These are phyloP conservation scores for Aspergillus texensis DNA, from an alignment of 2,329 filamentous ascomycete species.

Conservation along the genomic window DNA sequence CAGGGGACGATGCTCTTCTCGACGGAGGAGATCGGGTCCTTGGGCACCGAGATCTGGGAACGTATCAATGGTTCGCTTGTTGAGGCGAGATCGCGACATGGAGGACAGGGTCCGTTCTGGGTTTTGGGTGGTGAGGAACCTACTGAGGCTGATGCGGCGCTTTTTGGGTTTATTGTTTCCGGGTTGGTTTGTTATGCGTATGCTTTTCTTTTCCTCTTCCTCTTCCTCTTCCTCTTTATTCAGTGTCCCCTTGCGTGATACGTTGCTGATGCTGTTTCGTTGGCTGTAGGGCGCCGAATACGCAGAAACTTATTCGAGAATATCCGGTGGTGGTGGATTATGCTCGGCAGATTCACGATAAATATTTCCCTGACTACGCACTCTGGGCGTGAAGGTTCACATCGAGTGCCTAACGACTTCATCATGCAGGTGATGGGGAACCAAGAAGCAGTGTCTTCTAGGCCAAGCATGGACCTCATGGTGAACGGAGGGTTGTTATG, in stretches of 20 bases:
- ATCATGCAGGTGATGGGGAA: neutral
- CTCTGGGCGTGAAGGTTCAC: conserved; percentile 28
- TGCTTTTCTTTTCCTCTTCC: conserved; percentile 31
- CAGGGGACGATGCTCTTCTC: conserved; percentile 60
- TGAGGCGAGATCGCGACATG: conserved; percentile 32
- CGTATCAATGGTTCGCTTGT: conserved; percentile 51
- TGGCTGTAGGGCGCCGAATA: conserved; percentile 49
- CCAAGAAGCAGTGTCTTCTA: neutral
- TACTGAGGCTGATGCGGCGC: conserved; percentile 59
- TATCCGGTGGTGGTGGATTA: conserved; percentile 59
- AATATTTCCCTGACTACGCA: conserved; percentile 62
- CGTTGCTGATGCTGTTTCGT: conserved; percentile 9
- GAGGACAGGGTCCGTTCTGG: conserved; percentile 55
- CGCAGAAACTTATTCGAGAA: conserved; percentile 47
- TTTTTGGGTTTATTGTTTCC: conserved; percentile 63
- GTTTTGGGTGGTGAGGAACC: conserved; percentile 56
- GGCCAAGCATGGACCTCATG: neutral
- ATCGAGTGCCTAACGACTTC: neutral
- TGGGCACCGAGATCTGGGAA: conserved; percentile 58
- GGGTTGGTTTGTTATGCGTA: conserved; percentile 57
- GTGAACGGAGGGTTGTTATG: neutral
- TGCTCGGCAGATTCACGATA: conserved; percentile 57
- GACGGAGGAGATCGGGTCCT: conserved; percentile 50
- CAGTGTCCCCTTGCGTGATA: neutral
- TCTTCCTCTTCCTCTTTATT: neutral